Conservation (phyloP, 306 rosid species). For the Canavalia gladiata region DNA sequence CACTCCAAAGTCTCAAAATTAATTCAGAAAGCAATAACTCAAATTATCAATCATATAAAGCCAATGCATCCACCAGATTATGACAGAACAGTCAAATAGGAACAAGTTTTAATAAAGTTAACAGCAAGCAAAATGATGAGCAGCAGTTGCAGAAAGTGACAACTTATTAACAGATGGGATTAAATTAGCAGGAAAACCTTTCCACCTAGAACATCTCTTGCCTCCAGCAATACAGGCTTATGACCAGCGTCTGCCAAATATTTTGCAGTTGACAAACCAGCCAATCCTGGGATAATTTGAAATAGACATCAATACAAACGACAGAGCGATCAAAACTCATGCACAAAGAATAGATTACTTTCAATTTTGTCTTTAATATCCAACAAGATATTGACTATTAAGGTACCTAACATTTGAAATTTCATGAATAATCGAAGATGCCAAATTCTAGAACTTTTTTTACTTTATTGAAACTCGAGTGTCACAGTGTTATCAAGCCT, state of each 20-base stretch:
- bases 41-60: slow-evolving; percentile 28
- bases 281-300: slow-evolving; percentile 72
- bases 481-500: slow-evolving; percentile 6
- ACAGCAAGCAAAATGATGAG: slow-evolving; percentile 36
- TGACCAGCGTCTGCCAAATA: slow-evolving; percentile 99
- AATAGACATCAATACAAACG: slow-evolving; percentile 28
- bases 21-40: slow-evolving; percentile 26
- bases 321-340: neutral
- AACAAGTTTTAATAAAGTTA: slow-evolving; percentile 11
- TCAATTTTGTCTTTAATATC: neutral
- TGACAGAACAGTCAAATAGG: slow-evolving; percentile 21
- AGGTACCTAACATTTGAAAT: slow-evolving; percentile 24
- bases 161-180: slow-evolving; percentile 38
- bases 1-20: slow-evolving; percentile 8
- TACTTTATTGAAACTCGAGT: neutral
- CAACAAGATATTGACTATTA: neutral
- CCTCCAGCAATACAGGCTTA: slow-evolving; percentile 87
- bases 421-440: slow-evolving; percentile 12
- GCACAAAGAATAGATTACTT: neutral
- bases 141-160: slow-evolving; percentile 30
- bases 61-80: neutral
- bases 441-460: neutral
- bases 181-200: slow-evolving; percentile 72
- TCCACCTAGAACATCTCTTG: slow-evolving; percentile 98
- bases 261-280: slow-evolving; percentile 96